phyloP scores from a whole-genome alignment of 2,329 filamentous ascomycete species.

The Trichoderma afroharzianum region DNA sequence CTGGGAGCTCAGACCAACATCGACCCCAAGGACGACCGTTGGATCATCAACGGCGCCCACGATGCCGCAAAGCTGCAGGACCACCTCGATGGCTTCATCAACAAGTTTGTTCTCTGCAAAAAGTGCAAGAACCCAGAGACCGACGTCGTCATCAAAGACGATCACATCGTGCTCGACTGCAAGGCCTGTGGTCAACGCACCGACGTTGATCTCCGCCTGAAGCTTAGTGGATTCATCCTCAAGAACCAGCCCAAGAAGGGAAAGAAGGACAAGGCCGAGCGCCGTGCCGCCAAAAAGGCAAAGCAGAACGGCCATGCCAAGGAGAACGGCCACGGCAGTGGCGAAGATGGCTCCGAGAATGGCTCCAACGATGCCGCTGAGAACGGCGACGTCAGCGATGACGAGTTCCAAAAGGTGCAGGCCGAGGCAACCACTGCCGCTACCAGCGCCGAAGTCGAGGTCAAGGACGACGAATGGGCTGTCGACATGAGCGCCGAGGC shows the following conservation, averaged over 20 bases:
- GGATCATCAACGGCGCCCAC: constrained; percentile 99
- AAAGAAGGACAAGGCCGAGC: constrained; percentile 93
- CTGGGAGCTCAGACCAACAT: constrained; percentile 98
- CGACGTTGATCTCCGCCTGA: constrained; percentile 87
- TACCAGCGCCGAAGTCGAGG: constrained; percentile 52
- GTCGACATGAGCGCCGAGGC: constrained; percentile 96
- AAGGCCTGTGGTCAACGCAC: constrained; percentile 96
- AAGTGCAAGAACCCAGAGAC: constrained; percentile 99
- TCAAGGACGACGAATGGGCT: constrained; percentile 88
- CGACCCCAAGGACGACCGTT: constrained; percentile 94
- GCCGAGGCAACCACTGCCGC: constrained; percentile 55
- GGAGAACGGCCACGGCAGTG: constrained; percentile 57
- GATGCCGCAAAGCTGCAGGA: constrained; percentile 95
- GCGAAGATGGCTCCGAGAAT: constrained; percentile 50
- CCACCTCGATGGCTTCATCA: constrained; percentile 96
- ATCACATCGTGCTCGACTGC: constrained; percentile 89
- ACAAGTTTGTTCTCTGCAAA: constrained; percentile 98
- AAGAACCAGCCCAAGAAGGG: constrained; percentile 92
- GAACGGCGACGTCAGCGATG: constrained; percentile 73
- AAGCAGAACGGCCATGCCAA: constrained; percentile 66
- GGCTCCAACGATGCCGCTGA: constrained; percentile 50
- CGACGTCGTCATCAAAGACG: constrained; percentile 91
- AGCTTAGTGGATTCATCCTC: constrained; percentile 94
- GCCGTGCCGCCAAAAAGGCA: constrained; percentile 87
- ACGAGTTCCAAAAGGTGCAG: constrained; percentile 85